phyloP scores from a whole-genome alignment of 108 stramenopile genomes.

The Skeletonema costatum region DNA sequence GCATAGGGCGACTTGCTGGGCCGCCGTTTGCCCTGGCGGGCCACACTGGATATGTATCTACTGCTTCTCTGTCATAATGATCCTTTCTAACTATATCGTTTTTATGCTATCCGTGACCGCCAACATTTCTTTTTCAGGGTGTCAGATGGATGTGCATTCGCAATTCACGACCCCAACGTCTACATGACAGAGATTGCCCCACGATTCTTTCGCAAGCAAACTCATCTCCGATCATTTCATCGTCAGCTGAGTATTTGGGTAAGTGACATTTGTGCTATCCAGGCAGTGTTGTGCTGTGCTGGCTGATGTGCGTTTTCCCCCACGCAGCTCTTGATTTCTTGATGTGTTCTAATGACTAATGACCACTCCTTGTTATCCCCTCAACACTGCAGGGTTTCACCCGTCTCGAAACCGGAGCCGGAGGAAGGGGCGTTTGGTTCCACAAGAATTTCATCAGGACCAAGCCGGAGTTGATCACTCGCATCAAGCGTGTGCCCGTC shows the following conservation, averaged over 20 bases:
- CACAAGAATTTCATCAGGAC: slow-evolving; percentile 19
- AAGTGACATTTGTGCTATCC: not conserved
- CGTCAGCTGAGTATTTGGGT: slow-evolving; percentile 28
- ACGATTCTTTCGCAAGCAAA: slow-evolving; percentile 13
- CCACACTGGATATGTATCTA: too few species aligned
- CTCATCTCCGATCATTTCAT: slow-evolving; percentile 21
- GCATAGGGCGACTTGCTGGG: too few species aligned
- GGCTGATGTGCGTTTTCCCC: too few species aligned
- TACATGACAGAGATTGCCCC: slow-evolving; percentile 21
- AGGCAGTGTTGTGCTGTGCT: too few species aligned
- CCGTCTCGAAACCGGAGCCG: slow-evolving; percentile 19
- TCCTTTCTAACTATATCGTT: too few species aligned
- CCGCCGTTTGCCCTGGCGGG: too few species aligned
- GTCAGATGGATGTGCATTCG: slow-evolving; percentile 17
- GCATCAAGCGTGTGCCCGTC: slow-evolving; percentile 21
- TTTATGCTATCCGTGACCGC: not conserved
- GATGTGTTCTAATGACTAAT: too few species aligned
- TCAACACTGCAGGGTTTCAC: slow-evolving; percentile 5
- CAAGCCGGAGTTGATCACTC: slow-evolving; percentile 15
- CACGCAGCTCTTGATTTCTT: too few species aligned
- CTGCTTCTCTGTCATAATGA: too few species aligned
- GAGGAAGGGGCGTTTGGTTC: slow-evolving; percentile 14
- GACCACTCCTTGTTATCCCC: not conserved
- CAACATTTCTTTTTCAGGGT: slow-evolving; percentile 1
- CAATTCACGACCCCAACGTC: slow-evolving; percentile 18